These are phyloP conservation scores for Solanum rostratum DNA, from an alignment of 257 asterid genomes.

Conservation along the genomic window DNA sequence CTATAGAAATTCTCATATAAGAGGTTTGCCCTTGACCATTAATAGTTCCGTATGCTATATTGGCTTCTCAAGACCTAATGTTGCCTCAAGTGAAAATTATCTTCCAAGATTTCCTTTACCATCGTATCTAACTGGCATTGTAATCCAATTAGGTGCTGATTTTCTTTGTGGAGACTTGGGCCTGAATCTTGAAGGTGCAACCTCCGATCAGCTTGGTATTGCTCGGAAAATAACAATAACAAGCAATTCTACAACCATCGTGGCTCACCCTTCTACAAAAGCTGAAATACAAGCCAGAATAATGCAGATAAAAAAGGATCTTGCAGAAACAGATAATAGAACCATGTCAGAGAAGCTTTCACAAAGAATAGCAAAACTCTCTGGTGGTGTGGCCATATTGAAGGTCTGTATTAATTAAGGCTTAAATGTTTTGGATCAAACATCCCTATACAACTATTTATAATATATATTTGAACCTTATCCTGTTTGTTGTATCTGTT, in stretches of 20 bases:
- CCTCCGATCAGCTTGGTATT: conserved; percentile 99
- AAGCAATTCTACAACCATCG: conserved; percentile 55
- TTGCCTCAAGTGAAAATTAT: neutral
- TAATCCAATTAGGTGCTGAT: conserved; percentile 68
- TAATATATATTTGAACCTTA: neutral
- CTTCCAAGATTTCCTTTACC: neutral
- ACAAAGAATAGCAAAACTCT: conserved; percentile 80
- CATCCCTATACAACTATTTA: neutral
- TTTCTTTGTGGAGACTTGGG: conserved; percentile 89
- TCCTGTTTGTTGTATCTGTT: neutral
- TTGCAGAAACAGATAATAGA: conserved; percentile 68
- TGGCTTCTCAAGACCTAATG: neutral
- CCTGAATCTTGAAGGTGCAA: conserved; percentile 55
- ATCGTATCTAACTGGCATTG: neutral
- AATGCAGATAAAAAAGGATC: conserved; percentile 81
- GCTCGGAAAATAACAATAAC: conserved; percentile 70
- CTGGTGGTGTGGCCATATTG: conserved; percentile 77
- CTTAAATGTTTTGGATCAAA: neutral
- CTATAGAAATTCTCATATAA: neutral
- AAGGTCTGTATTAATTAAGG: conserved; percentile 25
- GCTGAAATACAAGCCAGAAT: conserved; percentile 93
- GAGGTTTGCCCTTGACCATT: neutral
- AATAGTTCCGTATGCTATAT: neutral
- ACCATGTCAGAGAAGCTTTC: conserved; percentile 61
- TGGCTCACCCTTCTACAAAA: conserved; percentile 87